Conservation (phyloP, 805 yeast species). For the Suhomyces pyralidae region DNA sequence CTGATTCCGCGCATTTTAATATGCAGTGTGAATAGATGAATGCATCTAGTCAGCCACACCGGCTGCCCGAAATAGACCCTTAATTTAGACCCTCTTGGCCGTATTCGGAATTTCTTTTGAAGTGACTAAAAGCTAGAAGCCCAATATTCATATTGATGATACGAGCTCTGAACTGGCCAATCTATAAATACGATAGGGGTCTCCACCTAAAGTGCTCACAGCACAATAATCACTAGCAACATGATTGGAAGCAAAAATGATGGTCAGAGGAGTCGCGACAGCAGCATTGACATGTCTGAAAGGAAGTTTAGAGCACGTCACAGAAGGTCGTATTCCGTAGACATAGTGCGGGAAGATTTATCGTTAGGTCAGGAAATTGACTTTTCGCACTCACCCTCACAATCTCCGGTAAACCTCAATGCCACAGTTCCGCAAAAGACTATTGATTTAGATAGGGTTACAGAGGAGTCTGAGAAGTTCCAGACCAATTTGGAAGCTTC, state of each 20-base stretch:
- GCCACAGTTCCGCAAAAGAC: neutral
- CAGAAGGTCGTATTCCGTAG: neutral
- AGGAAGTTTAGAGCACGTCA: neutral
- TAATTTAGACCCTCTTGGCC: neutral
- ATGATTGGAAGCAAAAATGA: neutral
- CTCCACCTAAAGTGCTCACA: neutral
- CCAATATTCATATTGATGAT: neutral
- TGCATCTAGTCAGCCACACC: neutral
- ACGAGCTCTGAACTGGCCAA: neutral
- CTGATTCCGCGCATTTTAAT: neutral
- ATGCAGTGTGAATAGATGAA: neutral
- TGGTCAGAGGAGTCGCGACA: neutral
- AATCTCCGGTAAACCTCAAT: neutral
- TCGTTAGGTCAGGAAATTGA: neutral
- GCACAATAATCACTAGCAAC: neutral
- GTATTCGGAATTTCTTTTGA: neutral
- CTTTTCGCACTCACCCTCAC: neutral
- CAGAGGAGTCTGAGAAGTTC: conserved; percentile 4
- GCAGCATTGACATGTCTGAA: neutral
- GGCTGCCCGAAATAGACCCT: neutral
- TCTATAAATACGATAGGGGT: neutral
- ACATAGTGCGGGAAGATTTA: neutral
- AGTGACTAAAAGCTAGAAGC: neutral
- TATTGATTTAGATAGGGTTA: conserved; percentile 1
- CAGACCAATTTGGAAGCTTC: neutral